These are phyloP conservation scores for Rhodomyrtus psidioides DNA, from an alignment of 441 rosid genomes.

Conservation along the genomic window DNA sequence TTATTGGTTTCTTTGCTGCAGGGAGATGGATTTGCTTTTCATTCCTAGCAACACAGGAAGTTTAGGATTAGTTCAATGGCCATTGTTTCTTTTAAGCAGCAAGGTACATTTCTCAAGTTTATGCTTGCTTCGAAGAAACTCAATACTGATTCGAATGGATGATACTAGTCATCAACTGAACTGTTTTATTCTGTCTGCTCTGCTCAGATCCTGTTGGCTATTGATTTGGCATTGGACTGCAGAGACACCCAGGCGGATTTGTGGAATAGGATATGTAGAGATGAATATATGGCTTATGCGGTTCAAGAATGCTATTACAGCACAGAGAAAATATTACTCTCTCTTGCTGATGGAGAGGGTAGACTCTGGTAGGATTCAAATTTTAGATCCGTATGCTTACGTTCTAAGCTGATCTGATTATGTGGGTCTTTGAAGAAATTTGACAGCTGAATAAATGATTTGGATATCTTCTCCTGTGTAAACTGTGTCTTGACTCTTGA, in stretches of 20 bases:
- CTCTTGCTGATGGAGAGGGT: constrained; percentile 93
- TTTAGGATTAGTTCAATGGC: constrained; percentile 96
- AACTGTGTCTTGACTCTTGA: constrained; percentile 17
- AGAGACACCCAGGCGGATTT: constrained; percentile 74
- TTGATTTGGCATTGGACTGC: constrained; percentile 96
- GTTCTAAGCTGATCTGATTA: not conserved
- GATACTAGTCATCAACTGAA: constrained; percentile 14
- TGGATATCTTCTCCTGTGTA: constrained; percentile 6
- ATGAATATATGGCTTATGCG: constrained; percentile 98
- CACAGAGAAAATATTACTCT: constrained; percentile 71
- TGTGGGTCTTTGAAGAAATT: not conserved
- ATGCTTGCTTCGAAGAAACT: not conserved
- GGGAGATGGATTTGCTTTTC: constrained; percentile 98
- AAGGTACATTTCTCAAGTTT: constrained; percentile 50
- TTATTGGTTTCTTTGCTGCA: constrained; percentile 19
- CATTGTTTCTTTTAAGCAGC: constrained; percentile 97
- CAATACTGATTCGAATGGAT: constrained; percentile 5
- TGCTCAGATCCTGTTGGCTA: constrained; percentile 77
- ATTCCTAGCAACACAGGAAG: constrained; percentile 96
- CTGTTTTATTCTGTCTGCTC: not conserved
- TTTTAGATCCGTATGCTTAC: not conserved
- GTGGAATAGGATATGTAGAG: constrained; percentile 78
- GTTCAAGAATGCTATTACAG: constrained; percentile 95
- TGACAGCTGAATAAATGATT: not conserved
- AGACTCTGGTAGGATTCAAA: constrained; percentile 61